Evolutionary conservation across 306 rosid species (phyloP).

Genomic region (Fragaria ananassa): DNA sequence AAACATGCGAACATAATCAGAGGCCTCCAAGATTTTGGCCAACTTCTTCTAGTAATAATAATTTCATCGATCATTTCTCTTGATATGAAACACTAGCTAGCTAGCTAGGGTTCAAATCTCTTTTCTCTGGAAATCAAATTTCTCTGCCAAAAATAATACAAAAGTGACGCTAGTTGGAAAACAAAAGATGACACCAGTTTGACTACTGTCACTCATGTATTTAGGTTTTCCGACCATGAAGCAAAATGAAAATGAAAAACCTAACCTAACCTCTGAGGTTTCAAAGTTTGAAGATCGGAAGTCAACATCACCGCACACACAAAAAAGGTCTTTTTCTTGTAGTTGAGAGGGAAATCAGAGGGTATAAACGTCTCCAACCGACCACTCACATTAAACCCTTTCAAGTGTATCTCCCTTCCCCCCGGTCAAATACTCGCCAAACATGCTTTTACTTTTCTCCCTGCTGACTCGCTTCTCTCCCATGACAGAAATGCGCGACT

Average conservation of each 20-base stretch:
- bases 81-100: too few relatives aligned
- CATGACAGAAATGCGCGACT: too few relatives aligned
- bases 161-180: neutral
- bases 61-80: too few relatives aligned
- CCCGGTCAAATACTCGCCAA: slow-evolving; percentile 45
- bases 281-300: slow-evolving; percentile 2
- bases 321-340: neutral
- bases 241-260: neutral
- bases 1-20: too few relatives aligned
- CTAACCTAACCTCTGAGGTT: too few relatives aligned
- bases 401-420: neutral
- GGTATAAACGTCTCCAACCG: slow-evolving; percentile 6
- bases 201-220: neutral
- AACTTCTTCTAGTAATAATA: too few relatives aligned
- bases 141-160: neutral
- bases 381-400: slow-evolving; percentile 19
- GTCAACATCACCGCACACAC: neutral
- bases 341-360: neutral
- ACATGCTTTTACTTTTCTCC: slow-evolving; percentile 35
- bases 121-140: neutral
- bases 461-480: neutral
- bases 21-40: too few relatives aligned
- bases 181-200: neutral
- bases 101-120: too few relatives aligned
- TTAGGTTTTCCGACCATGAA: neutral